A percentile compares a stretch with the other conserved stretches of the same genome.
Evolutionary conservation across 768 basidiomycete genomes (phyloP).

Genomic region (Lactarius trivialis): DNA sequence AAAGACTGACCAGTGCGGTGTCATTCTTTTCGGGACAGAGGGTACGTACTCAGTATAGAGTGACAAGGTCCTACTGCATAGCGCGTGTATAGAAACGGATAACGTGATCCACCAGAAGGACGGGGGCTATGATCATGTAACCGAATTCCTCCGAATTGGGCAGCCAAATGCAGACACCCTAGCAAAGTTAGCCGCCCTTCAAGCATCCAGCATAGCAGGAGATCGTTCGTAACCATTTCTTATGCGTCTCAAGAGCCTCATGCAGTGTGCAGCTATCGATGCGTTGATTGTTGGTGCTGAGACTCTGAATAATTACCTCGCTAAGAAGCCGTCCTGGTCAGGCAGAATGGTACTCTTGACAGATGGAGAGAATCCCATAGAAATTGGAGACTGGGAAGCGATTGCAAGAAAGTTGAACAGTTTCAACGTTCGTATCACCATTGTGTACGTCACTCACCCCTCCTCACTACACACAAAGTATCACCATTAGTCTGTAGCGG

Average conservation of each 20-base stretch:
- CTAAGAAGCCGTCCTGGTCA: slow-evolving; percentile 74
- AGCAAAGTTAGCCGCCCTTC: slow-evolving; percentile 53
- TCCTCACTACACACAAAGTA: neutral
- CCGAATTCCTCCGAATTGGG: slow-evolving; percentile 61
- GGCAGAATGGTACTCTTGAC: slow-evolving; percentile 80
- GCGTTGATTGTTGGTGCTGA: slow-evolving; percentile 83
- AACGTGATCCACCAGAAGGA: slow-evolving; percentile 55
- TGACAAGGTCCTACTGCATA: neutral
- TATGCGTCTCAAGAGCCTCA: slow-evolving; percentile 2
- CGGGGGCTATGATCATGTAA: slow-evolving; percentile 69
- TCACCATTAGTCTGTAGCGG: slow-evolving; percentile 46
- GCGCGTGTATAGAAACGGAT: slow-evolving; percentile 44
- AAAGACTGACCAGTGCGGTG: slow-evolving; percentile 92
- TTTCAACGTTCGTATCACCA: slow-evolving; percentile 49
- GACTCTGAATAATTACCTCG: slow-evolving; percentile 62
- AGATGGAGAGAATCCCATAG: slow-evolving; percentile 72
- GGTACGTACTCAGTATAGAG: slow-evolving; percentile 36
- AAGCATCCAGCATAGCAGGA: slow-evolving; percentile 49
- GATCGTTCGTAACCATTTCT: slow-evolving; percentile 48
- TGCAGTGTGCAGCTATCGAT: slow-evolving; percentile 56
- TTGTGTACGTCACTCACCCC: slow-evolving; percentile 51
- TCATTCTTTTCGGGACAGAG: slow-evolving; percentile 81
- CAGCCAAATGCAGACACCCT: slow-evolving; percentile 63
- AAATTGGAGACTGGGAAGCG: slow-evolving; percentile 68
- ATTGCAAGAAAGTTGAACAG: slow-evolving; percentile 60